These are phyloP conservation scores for Coix lacrymajobi DNA, from an alignment of 176 grass and related monocot species.

Conservation along the genomic window DNA sequence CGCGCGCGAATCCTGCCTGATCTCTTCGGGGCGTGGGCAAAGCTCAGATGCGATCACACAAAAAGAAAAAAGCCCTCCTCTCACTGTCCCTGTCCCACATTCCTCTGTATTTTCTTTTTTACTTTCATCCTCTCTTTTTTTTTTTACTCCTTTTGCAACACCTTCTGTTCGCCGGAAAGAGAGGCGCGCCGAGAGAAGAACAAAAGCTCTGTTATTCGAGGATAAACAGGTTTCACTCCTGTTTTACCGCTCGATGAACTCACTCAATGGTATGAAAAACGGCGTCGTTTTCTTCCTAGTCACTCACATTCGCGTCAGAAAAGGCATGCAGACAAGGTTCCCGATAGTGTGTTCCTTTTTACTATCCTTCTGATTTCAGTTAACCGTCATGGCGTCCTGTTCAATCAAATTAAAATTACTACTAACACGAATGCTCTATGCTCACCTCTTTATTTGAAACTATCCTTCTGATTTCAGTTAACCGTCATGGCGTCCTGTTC, in stretches of 20 bases:
- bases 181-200: no score
- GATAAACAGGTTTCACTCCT: background rate
- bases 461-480: background rate
- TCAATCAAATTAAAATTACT: no score
- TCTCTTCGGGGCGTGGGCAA: constrained; percentile 21
- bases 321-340: background rate
- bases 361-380: background rate
- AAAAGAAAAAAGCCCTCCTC: background rate
- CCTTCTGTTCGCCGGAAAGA: background rate
- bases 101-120: background rate
- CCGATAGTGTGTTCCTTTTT: background rate
- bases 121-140: background rate
- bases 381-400: background rate
- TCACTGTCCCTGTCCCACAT: background rate
- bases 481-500: background rate
- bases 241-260: background rate
- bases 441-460: no score
- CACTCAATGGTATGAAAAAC: background rate
- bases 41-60: background rate
- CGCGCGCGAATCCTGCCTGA: background rate
- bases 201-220: background rate
- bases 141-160: background rate
- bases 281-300: background rate
- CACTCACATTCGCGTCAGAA: background rate
- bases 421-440: no score